Evolutionary conservation across 352 stramenopile species (phyloP), one percentile per base, ranked within the genome.

Genomic region (Pythium utonaiense): DNA sequence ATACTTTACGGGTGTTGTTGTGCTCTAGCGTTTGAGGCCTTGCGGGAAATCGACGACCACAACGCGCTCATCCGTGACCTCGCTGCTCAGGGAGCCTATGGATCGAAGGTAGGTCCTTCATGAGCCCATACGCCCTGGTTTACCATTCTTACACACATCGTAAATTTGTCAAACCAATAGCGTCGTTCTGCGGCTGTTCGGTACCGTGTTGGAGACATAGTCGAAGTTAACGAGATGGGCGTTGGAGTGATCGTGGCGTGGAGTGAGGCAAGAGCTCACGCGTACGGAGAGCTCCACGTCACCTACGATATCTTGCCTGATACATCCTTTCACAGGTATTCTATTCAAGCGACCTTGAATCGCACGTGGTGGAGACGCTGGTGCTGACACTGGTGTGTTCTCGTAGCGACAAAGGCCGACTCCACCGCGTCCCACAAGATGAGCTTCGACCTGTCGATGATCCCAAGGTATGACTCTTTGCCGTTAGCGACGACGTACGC

Each of bases 221-320:
- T 95, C 2, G 53, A 80, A 33, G 73, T 92, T 31, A 70, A 83
- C 19, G 69, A 71, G 6, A 59, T 83, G 1, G 80, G 77, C 3
- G 52, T 63, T 10, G 82, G 83, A 7, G 83, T 92, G 22, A 69
- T 95, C 47, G 83, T 79, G 16, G 69, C 70, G 1, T 95, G 86
- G 86, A 69, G 60, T 57, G 48, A 69, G 77, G 48, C 66, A 34
- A 48, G 57, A 45, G 50, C 62, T 55, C 53, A 85, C 58, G 77
- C 64, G 34, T 71, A 62, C 17, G 70, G 60, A n/a, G 67, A 73
- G 17, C 34, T 72, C 31, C 64, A 63, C 16, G 75, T 90, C 22
- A 80, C 76, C 36, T 94, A 94, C 60, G 80, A 89, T 48, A 65
- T 94, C 42, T 40, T 94, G 25, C 76, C 75, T 5, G 78, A 92